Percentiles rank a stretch among this genome's conserved stretches.
phyloP scores from a whole-genome alignment of 78 protist genomes.

The Neovahlkampfia damariscottae region DNA sequence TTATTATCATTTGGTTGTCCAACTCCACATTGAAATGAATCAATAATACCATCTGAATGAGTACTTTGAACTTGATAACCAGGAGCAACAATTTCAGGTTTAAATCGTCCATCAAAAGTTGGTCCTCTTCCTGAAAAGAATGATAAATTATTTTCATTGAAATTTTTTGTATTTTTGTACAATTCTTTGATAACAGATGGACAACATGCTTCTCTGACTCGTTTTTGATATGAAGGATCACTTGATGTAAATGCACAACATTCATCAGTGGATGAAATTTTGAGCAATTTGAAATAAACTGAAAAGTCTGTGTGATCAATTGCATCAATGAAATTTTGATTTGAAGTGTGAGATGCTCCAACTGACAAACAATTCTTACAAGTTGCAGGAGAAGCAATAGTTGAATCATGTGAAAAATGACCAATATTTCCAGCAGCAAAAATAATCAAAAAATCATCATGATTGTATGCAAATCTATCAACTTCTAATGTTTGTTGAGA shows the following conservation, averaged over 20 bases:
- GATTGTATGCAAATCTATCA: conserved; percentile 4
- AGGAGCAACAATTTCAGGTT: conserved; percentile 19
- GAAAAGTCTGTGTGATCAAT: background rate
- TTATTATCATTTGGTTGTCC: background rate
- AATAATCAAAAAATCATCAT: conserved; percentile 1
- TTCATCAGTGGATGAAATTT: background rate
- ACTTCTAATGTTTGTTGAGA: background rate
- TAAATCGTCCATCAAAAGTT: conserved; percentile 12
- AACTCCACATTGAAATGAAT: background rate
- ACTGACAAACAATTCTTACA: conserved; percentile 20
- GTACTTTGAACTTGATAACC: background rate
- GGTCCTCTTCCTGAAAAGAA: background rate
- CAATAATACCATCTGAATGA: background rate
- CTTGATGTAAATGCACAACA: background rate
- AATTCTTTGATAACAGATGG: background rate
- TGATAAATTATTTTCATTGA: background rate
- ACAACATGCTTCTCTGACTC: too few species aligned
- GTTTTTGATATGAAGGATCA: too few species aligned
- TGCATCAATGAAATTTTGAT: background rate
- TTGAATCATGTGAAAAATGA: background rate
- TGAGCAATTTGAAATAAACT: background rate
- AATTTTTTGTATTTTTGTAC: background rate
- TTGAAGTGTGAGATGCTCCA: conserved; percentile 5
- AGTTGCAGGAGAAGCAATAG: conserved; percentile 8
- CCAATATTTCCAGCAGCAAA: conserved; percentile 21